A percentile compares a stretch with the other conserved stretches of the same genome.
These are phyloP conservation scores for Kwoniella heveanensis DNA, from an alignment of 768 basidiomycete species.

Conservation along the genomic window DNA sequence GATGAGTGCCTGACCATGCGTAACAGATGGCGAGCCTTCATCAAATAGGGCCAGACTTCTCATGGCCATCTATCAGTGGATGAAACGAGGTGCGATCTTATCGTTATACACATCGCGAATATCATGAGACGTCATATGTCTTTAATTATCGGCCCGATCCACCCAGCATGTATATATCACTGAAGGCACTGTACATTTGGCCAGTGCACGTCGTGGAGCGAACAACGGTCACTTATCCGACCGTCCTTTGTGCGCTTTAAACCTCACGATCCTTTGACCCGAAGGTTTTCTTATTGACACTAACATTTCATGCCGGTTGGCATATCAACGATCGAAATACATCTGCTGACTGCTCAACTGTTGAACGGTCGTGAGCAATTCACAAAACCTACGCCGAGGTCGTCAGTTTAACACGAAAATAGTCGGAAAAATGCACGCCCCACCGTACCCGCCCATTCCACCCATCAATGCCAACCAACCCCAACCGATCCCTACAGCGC, in stretches of 20 bases:
- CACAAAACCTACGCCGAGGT: too few species aligned
- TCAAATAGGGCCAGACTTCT: slow-evolving; percentile 20
- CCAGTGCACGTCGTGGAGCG: too few species aligned
- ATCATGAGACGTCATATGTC: background rate
- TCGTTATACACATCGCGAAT: background rate
- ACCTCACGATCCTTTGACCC: background rate
- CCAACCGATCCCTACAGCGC: slow-evolving; percentile 8
- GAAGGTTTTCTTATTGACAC: too few species aligned
- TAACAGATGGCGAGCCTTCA: slow-evolving; percentile 47
- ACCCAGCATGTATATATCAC: background rate
- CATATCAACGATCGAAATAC: too few species aligned
- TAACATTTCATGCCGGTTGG: too few species aligned
- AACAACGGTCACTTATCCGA: background rate
- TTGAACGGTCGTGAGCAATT: too few species aligned
- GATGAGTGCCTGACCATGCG: background rate
- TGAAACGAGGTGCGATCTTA: background rate
- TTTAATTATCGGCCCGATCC: background rate
- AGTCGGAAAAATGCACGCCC: background rate
- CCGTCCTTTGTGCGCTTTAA: background rate
- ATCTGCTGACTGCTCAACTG: too few species aligned
- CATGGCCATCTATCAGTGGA: too few species aligned
- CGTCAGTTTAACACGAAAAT: too few species aligned
- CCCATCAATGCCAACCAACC: slow-evolving; percentile 4
- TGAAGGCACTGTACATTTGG: background rate
- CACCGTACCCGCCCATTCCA: slow-evolving; percentile 2